Percentiles rank a stretch among this genome's conserved stretches.
phyloP scores from a whole-genome alignment of 2,329 filamentous ascomycete genomes.

The Ceratocystis smalleyi region DNA sequence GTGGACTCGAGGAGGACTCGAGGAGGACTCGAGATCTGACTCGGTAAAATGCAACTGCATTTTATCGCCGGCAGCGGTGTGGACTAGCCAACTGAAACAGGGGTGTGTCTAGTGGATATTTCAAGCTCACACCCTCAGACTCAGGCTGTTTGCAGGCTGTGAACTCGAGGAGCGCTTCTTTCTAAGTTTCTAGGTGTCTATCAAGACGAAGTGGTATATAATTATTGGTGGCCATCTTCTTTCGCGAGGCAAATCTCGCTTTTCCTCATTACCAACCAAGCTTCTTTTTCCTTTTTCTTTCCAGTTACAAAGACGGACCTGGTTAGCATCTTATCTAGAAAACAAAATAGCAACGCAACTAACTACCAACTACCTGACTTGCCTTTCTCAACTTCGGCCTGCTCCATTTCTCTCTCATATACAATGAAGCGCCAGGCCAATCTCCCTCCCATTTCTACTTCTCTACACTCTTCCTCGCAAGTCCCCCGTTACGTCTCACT shows the following conservation, averaged over 20 bases:
- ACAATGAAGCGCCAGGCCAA: not conserved
- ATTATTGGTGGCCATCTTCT: not conserved
- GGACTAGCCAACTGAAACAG: not conserved
- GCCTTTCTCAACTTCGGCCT: not conserved
- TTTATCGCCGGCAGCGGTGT: not conserved
- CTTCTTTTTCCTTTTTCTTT: not conserved
- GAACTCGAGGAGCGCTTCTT: not conserved
- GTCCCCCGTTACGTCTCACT: not conserved
- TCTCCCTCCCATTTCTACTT: not conserved
- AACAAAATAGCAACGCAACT: not conserved
- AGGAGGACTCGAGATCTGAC: not conserved
- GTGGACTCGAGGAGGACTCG: not conserved
- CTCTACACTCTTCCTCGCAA: not conserved
- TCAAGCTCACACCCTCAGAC: not conserved
- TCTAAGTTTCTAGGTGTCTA: not conserved
- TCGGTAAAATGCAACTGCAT: not conserved
- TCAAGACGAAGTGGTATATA: not conserved
- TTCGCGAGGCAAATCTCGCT: not conserved
- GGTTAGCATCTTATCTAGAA: not conserved
- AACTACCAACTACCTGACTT: not conserved
- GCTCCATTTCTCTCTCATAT: not conserved
- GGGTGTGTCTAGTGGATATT: not conserved
- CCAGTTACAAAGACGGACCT: not conserved
- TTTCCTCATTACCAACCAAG: not conserved
- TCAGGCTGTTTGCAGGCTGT: conserved; percentile 1